A percentile compares a stretch with the other conserved stretches of the same genome.
phyloP scores from a whole-genome alignment of 495 filamentous ascomycete genomes.

The Talaromyces ruber region DNA sequence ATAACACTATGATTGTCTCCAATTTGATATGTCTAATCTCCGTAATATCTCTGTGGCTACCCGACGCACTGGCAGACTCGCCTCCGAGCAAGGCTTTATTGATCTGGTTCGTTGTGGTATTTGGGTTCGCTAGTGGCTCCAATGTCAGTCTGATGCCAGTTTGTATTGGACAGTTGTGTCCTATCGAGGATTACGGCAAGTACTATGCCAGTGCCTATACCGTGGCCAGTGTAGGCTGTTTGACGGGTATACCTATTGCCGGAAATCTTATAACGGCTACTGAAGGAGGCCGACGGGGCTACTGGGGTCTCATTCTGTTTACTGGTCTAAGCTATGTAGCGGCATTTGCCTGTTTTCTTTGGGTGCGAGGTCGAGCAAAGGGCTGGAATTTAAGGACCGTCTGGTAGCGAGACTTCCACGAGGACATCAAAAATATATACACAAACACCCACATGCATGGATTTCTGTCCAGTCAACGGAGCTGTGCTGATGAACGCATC shows the following conservation, averaged over 20 bases:
- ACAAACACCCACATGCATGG: not conserved
- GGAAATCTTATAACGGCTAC: slow-evolving; percentile 43
- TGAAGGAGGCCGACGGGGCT: slow-evolving; percentile 23
- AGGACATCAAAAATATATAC: not conserved
- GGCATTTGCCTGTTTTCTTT: slow-evolving; percentile 12
- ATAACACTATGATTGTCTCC: slow-evolving; percentile 22
- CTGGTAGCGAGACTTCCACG: not conserved
- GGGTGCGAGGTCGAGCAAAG: slow-evolving; percentile 13
- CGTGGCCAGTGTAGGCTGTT: slow-evolving; percentile 42
- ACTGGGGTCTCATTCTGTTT: slow-evolving; percentile 13
- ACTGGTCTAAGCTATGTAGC: slow-evolving; percentile 13
- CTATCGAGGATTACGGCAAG: slow-evolving; percentile 51
- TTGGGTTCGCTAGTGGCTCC: slow-evolving; percentile 51
- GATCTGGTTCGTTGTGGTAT: slow-evolving; percentile 49
- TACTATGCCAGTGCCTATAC: slow-evolving; percentile 55
- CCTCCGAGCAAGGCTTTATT: slow-evolving; percentile 34
- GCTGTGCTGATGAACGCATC: too few species aligned
- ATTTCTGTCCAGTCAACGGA: not conserved
- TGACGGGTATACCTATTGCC: slow-evolving; percentile 70
- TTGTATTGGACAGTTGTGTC: slow-evolving; percentile 47
- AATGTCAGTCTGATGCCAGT: slow-evolving; percentile 51
- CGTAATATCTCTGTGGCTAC: slow-evolving; percentile 49
- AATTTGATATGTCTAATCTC: slow-evolving; percentile 40
- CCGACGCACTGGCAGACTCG: slow-evolving; percentile 23
- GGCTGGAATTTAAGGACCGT: slow-evolving; percentile 11